Base-by-base conservation (phyloP, 169 alveolate genomes). In the Amoebophrya sp. region DNA sequence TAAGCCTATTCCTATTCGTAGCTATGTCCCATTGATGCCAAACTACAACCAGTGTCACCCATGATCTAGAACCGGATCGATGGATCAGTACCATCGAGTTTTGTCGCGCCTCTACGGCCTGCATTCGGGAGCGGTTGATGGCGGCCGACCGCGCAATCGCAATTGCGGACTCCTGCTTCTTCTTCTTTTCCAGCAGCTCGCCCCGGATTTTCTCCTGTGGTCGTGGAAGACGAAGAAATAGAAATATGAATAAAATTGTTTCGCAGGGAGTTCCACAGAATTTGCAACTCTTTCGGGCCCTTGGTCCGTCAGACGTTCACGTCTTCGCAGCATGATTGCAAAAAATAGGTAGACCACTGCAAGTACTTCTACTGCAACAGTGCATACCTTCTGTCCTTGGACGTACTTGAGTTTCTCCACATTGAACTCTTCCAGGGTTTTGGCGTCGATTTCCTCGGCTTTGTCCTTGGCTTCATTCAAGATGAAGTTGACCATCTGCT, bases 401-500 rank as follows among this genome's bases (percentile, higher is more conserved):
- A 97, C 97, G 43, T 96, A 92, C 91, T 96, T 96, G 93, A 97
- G 93, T 92, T 97, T 97, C 89, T 97, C 98, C 48, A 97, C 95
- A 91, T 97, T 97, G 93, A 96, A 97, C 88, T 97, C 99, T 92
- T 97, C 98, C 91, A 96, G 90, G 20, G 99, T 97, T 41, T 96
- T 96, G 7, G 99, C 98, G 89, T 97, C 99, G 45, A 97, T 96
- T 91, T 97, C 99, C 23, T 58, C 78, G 0, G 99, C 98, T 90
- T 97, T 97, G 94, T 97, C 99, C 92, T 96, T 95, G 38, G 99
- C 99, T 91, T 97, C 99, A 93, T 97, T 96, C 88, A 97, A 92
- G 92, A 97, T 97, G 96, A 97, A 97, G 95, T 95, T 96, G 40
- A 97, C 97, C 99, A 97, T 97, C 92, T 97, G 99, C 93, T 96